Base-by-base conservation (phyloP, 768 basidiomycete genomes). In the Boletus reticulatus region DNA sequence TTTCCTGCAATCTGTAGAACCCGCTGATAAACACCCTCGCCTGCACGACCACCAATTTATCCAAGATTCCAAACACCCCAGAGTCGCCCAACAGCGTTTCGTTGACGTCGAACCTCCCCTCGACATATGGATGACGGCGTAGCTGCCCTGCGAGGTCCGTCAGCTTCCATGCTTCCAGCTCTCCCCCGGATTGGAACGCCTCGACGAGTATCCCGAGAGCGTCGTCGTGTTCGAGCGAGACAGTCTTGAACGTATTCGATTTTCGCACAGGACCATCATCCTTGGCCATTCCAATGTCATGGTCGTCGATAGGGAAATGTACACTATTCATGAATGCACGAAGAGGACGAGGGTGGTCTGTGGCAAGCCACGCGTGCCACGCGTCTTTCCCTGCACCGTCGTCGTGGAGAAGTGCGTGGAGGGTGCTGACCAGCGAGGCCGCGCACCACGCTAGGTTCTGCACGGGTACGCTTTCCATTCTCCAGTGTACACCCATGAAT, bases 401-500 rank as follows among this genome's bases (percentile, higher is more conserved):
- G 2, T 69, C 57, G n/a, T 66, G 64, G 24, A 77, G 69, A 17
- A 77, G 50, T 12, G 64, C 54, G 2, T 63, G 58, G 29, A 86
- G 71, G 7, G 73, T 70, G 43, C 75, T 72, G 38, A 85, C 72
- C 43, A 87, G 73, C 1, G 76, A 75, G 44, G 75, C 69, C 0
- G 81, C 81, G 61, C 84, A 86, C 38, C 76, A 74, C 0, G 72
- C 66, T 8, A 85, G 71, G 37, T 73, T 62, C 19, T 70, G 67
- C 1, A 73, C 63, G 1, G 76, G 64, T 50, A 84, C 70, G 16
- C 73, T 79, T 58, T 84, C 82, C 75, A 81, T 81, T 20, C 80
- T 71, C 84, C 82, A 87, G 60, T 84, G 80, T 9, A 87, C 75
- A 0, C 75, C 78, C 4, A 79, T 61, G 64, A 79, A 84, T 0